Percentiles rank a stretch among this genome's conserved stretches.
phyloP scores from a whole-genome alignment of 257 asterid genomes.

The Linderniella brevidens region DNA sequence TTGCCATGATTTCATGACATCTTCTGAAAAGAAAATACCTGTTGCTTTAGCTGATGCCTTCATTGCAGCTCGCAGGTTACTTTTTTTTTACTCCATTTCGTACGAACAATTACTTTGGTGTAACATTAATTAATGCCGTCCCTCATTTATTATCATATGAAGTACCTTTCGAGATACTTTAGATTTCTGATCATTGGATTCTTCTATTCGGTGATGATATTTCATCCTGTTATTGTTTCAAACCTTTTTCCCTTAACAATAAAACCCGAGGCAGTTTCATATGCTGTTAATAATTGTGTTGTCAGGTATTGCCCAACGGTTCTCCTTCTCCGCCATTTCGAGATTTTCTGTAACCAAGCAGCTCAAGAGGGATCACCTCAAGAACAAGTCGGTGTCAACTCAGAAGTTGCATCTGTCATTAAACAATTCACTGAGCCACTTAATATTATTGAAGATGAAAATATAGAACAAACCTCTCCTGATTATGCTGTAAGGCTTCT shows the following conservation, averaged over 20 bases:
- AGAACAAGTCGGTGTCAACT: constrained; percentile 68
- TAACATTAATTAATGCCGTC: no score
- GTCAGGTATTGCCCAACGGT: constrained; percentile 77
- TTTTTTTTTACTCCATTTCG: constrained; percentile 7
- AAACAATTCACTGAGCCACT: constrained; percentile 69
- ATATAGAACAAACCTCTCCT: constrained; percentile 27
- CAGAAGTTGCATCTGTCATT: constrained; percentile 83
- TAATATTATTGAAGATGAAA: constrained; percentile 30
- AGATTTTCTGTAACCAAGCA: constrained; percentile 47
- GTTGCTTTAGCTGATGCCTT: constrained; percentile 82
- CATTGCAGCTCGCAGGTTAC: constrained; percentile 59
- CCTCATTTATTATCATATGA: no score
- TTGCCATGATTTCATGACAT: constrained; percentile 61
- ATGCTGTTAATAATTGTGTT: constrained; percentile 7
- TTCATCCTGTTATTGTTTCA: not conserved
- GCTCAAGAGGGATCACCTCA: constrained; percentile 66
- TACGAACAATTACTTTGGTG: no score
- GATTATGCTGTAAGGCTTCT: constrained; percentile 40
- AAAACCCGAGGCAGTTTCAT: not conserved
- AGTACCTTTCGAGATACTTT: no score
- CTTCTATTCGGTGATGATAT: not conserved
- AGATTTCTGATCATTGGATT: no score
- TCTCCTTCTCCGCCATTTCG: constrained; percentile 92
- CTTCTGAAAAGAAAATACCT: constrained; percentile 76
- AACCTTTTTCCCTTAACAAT: constrained; percentile 1